Evolutionary conservation across 441 rosid genomes (phyloP), one percentile per base, ranked within the genome.

Genomic region (Omphalea diandra): DNA sequence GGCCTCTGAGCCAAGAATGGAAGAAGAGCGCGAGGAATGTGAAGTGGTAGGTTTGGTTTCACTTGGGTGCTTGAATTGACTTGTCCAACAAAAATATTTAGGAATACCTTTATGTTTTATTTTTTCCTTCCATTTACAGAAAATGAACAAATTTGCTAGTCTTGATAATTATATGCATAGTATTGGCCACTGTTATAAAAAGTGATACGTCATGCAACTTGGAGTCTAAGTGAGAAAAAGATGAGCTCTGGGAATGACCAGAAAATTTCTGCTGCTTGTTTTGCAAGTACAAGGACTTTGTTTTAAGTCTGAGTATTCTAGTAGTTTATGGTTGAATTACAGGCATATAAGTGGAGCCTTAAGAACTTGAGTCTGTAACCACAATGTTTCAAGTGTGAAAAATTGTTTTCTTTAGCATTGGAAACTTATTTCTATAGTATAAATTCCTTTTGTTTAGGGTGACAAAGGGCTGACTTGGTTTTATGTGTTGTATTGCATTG

Each of bases 191-290:
- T 50, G 22, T 44, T 71, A 38, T 14, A 63, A 61, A 59, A 49
- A 33, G 24, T 52, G 24, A 54, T 26, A 17, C 44, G 27, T 70
- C 63, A 49, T 49, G 35, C 68, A 31, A 5, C 57, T 43, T 71
- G 67, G 64, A 43, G 47, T 67, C 24, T 31, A 24, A 38, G 4
- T 26, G n/a, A 60, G 52, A 61, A 32, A 40, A 12, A 32, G 36
- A 18, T 49, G 40, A 47, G 31, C 35, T n/a, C 3, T n/a, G 2
- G n/a, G 35, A 3, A 24, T 58, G 41, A 7, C 24, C 50, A 4
- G 33, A 46, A 12, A 22, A 32, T 10, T n/a, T 50, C 41, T 63
- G 17, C 18, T 27, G 32, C 58, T 54, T 54, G 46, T 53, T 32
- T 54, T 18, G n/a, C 63, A 18, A n/a, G 4, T 18, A 12, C 43